Percentiles rank a stretch among this genome's conserved stretches.
Evolutionary conservation across 2,329 filamentous ascomycete species (phyloP).

Genomic region (Dactylellina haptotyla): DNA sequence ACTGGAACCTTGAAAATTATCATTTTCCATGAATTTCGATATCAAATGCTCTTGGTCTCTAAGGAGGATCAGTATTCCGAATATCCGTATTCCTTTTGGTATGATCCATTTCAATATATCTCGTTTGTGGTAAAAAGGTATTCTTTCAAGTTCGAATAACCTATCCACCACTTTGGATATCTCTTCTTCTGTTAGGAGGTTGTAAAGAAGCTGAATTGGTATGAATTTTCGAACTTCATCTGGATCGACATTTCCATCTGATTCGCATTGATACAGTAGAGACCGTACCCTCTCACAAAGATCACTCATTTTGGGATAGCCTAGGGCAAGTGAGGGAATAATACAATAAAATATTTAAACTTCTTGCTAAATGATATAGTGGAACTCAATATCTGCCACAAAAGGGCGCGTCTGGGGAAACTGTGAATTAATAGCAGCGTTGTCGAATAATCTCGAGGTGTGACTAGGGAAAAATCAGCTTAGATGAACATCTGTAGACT

Average conservation of each 20-base stretch:
- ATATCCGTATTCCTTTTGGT: slow-evolving; percentile 12
- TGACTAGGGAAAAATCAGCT: slow-evolving; percentile 3
- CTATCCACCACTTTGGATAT: slow-evolving; percentile 1
- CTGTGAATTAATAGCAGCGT: neutral
- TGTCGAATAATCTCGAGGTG: slow-evolving; percentile 22
- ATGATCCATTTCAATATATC: slow-evolving; percentile 20
- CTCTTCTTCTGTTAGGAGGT: slow-evolving; percentile 7
- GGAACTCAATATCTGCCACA: no score
- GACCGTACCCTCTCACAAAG: slow-evolving; percentile 3
- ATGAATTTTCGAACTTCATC: slow-evolving; percentile 13
- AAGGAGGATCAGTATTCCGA: slow-evolving; percentile 19
- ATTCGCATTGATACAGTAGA: slow-evolving; percentile 14
- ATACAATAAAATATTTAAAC: neutral
- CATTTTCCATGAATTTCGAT: slow-evolving; percentile 10
- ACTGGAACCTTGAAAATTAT: slow-evolving; percentile 4
- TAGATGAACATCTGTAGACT: neutral
- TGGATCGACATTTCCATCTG: neutral
- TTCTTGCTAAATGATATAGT: no score
- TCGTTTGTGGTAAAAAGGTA: slow-evolving; percentile 17
- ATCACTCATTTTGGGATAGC: neutral
- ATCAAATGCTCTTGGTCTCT: slow-evolving; percentile 16
- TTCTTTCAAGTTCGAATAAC: neutral
- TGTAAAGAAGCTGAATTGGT: slow-evolving; percentile 21
- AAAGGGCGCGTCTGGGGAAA: neutral
- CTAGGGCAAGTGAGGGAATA: neutral